Base-by-base conservation (phyloP, 768 basidiomycete genomes). In the Dioszegia aurantiaca region DNA sequence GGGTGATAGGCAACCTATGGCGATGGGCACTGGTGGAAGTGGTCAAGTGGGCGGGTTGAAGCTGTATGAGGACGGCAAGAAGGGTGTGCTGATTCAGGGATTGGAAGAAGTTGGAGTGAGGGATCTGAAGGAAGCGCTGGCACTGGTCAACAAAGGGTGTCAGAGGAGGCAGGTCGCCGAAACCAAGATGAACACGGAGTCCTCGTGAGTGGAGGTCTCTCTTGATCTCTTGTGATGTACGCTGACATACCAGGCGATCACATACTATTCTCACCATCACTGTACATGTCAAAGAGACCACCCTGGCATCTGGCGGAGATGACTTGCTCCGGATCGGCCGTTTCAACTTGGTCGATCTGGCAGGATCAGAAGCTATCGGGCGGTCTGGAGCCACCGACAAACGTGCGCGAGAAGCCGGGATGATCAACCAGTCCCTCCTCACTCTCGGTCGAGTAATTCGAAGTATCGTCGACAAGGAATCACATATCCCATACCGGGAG, bases 361-460 rank as follows among this genome's bases (percentile, higher is more conserved):
- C 95, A 30, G 95, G 95, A 6, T 93, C 91, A 1, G 95, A 99
- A 78, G 97, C 95, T 67, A 93, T 99, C 70, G 93, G 92, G 10
- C 82, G 94, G 23, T 90, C 88, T 0, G 95, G 95, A 17, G 95
- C 95, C 2, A 90, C 92, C 74, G 89, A 95, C 69, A 91, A 89
- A 74, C 80, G 93, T 57, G 95, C 95, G 12, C 82, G 90, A 63
- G 95, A 99, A 73, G 95, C 95, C 1, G 95, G 95, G 11, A 95
- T 93, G 88, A 98, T 99, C 76, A 99, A 98, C 70, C 90, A 95
- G 78, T 93, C 90, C 70, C 80, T 99, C 47, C 80, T 99, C 1
- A 97, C 95, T n/a, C 84, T 99, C 14, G 95, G 95, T 0, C 81
- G 95, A 30, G 95, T 98, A 36, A 98, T 99, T 67, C 95, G 93